Conservation (phyloP, 2,329 filamentous ascomycete genomes). For the Byssoonygena ceratinophila region DNA sequence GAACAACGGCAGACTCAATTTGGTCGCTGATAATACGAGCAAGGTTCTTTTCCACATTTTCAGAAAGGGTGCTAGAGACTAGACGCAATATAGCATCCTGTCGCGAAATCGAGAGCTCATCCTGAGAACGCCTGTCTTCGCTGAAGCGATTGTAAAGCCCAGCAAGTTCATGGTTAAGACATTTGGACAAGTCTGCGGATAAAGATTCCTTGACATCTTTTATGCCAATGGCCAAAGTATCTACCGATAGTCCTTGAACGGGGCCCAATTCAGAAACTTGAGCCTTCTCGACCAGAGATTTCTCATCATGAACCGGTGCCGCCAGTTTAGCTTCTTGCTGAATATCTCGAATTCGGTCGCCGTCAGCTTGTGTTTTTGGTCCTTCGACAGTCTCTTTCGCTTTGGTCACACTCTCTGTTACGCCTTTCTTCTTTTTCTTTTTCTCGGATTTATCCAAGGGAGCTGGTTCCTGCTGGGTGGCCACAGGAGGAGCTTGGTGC, state of each 20-base stretch:
- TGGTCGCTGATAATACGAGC: constrained; percentile 64
- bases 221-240: constrained; percentile 52
- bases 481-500: constrained; percentile 23
- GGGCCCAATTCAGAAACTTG: neutral
- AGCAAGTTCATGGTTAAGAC: constrained; percentile 42
- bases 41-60: constrained; percentile 66
- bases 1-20: constrained; percentile 65
- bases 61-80: constrained; percentile 57
- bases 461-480: constrained; percentile 24
- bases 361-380: neutral
- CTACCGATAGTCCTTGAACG: neutral
- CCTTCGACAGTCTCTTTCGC: constrained; percentile 25
- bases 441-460: constrained; percentile 53
- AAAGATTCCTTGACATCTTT: constrained; percentile 43
- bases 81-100: constrained; percentile 59
- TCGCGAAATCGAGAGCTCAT: constrained; percentile 53
- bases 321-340: neutral
- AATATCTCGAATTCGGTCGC: neutral
- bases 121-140: constrained; percentile 57
- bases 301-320: neutral
- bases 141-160: constrained; percentile 51
- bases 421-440: constrained; percentile 56
- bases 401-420: constrained; percentile 40
- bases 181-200: constrained; percentile 41
- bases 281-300: neutral